phyloP scores from a whole-genome alignment of 768 basidiomycete genomes.

The Leccinum variicolor region DNA sequence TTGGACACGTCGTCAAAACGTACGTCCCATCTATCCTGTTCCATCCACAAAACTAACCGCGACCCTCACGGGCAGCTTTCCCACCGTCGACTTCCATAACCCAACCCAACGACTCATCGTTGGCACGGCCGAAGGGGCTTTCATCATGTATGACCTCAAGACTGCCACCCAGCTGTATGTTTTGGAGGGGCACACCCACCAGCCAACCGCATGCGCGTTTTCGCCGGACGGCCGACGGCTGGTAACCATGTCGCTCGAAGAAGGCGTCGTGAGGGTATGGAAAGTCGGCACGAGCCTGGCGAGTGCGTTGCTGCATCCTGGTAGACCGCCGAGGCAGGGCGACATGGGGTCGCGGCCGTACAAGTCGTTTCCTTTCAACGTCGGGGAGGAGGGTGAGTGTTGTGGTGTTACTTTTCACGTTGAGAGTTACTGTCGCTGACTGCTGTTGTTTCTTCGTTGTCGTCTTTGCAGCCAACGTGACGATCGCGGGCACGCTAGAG shows the following conservation, averaged over 20 bases:
- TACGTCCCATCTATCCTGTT: conserved; percentile 34
- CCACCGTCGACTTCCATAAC: conserved; percentile 92
- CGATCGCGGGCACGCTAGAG: conserved; percentile 61
- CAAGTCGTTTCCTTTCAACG: conserved; percentile 82
- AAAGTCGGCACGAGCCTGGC: conserved; percentile 89
- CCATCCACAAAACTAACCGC: not conserved
- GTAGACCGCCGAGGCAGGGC: conserved; percentile 89
- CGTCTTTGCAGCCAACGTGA: conserved; percentile 45
- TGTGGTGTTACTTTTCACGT: not conserved
- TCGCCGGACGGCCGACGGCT: conserved; percentile 91
- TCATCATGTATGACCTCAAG: conserved; percentile 95
- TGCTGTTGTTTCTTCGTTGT: not conserved
- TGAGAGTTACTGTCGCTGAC: not conserved
- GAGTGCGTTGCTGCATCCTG: conserved; percentile 81
- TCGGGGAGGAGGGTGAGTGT: conserved; percentile 75
- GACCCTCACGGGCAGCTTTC: conserved; percentile 53
- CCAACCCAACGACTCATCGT: conserved; percentile 85
- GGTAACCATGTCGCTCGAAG: conserved; percentile 83
- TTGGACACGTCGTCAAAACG: conserved; percentile 94
- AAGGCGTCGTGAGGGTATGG: conserved; percentile 86
- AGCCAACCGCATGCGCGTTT: conserved; percentile 82
- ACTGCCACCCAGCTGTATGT: conserved; percentile 94
- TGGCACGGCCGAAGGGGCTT: conserved; percentile 91
- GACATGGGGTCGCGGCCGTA: conserved; percentile 78
- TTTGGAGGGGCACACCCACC: conserved; percentile 84